Conservation (phyloP, 1,284 basidiomycete species). For the Ceratobasidium sp. region DNA sequence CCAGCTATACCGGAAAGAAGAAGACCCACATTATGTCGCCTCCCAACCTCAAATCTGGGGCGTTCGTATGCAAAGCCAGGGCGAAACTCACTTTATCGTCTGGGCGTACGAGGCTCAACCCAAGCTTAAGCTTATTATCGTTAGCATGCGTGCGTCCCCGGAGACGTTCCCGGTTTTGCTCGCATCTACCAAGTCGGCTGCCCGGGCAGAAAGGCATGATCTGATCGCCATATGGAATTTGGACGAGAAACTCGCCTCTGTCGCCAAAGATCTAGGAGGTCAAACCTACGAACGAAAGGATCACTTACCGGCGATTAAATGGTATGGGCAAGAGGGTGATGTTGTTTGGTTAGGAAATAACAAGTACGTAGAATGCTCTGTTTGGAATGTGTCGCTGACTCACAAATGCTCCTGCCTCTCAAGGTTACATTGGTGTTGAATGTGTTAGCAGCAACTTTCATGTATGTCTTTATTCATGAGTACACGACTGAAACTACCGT, state of each 20-base stretch:
- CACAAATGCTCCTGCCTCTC: too few species aligned
- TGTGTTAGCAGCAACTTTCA: too few species aligned
- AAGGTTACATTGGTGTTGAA: too few species aligned
- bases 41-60: conserved; percentile 18
- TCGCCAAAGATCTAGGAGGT: conserved; percentile 56
- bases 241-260: conserved; percentile 53
- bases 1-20: conserved; percentile 59
- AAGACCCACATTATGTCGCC: conserved; percentile 38
- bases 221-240: conserved; percentile 69
- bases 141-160: conserved; percentile 59
- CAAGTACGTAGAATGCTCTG: too few species aligned
- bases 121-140: conserved; percentile 60
- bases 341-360: conserved; percentile 68
- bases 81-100: conserved; percentile 62
- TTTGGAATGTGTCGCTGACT: too few species aligned
- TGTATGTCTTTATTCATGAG: too few species aligned
- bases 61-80: conserved; percentile 50
- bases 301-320: conserved; percentile 66
- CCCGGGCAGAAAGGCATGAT: conserved; percentile 56
- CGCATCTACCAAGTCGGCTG: conserved; percentile 55
- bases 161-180: conserved; percentile 59
- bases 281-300: conserved; percentile 57
- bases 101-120: conserved; percentile 57
- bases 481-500: too few species aligned
- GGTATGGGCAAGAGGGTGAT: conserved; percentile 62